Conservation (phyloP, 2,329 filamentous ascomycete species). For the Amylocarpus encephaloides region DNA sequence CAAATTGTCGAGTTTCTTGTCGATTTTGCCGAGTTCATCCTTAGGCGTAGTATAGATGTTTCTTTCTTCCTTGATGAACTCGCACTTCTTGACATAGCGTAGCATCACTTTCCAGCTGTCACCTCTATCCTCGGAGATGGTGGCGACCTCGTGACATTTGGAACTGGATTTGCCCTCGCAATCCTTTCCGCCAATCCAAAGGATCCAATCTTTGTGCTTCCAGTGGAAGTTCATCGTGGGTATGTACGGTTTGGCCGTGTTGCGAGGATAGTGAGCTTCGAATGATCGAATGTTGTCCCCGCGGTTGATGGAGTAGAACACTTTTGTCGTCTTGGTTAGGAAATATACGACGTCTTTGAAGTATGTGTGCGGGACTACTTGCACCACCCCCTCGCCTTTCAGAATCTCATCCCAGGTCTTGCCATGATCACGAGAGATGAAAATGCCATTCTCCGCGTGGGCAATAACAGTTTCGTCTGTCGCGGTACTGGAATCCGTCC, state of each 20-base stretch:
- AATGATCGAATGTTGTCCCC: constrained; percentile 70
- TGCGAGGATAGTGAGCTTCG: constrained; percentile 54
- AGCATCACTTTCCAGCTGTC: constrained; percentile 70
- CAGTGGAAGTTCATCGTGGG: constrained; percentile 75
- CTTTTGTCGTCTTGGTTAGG: constrained; percentile 58
- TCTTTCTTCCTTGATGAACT: constrained; percentile 68
- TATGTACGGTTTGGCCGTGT: constrained; percentile 28
- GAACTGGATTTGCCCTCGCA: constrained; percentile 47
- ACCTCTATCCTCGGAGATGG: constrained; percentile 72
- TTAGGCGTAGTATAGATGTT: constrained; percentile 35
- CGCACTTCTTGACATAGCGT: constrained; percentile 71
- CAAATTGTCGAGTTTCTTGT: constrained; percentile 34
- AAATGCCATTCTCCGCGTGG: constrained; percentile 46
- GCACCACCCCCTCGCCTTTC: constrained; percentile 60
- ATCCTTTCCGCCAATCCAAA: constrained; percentile 72
- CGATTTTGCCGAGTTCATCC: constrained; percentile 34
- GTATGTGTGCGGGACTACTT: constrained; percentile 71
- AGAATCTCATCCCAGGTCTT: constrained; percentile 75
- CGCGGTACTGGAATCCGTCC: constrained; percentile 55
- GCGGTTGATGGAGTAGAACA: constrained; percentile 77
- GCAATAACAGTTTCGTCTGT: constrained; percentile 67
- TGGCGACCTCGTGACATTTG: constrained; percentile 67
- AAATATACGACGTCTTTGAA: constrained; percentile 85
- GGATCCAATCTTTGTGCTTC: constrained; percentile 78
- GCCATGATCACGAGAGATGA: constrained; percentile 77